phyloP scores from a whole-genome alignment of 768 basidiomycete species.

The Lactarius akahatsu region DNA sequence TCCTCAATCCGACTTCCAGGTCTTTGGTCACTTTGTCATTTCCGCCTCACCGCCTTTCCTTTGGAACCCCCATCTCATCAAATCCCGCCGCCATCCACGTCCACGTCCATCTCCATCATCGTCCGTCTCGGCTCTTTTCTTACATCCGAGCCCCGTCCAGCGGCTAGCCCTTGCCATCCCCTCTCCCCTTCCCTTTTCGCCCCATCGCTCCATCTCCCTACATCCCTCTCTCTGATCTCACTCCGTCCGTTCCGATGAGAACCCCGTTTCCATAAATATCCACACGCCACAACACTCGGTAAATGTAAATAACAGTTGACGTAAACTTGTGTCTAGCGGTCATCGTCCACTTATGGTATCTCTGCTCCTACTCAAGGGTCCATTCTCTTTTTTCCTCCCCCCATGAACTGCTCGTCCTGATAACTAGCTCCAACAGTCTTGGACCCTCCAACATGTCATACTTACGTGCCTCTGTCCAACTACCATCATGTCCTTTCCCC shows the following conservation, averaged over 20 bases:
- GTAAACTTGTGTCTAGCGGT: slow-evolving; percentile 20
- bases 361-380: slow-evolving; percentile 3
- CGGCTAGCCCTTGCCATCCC: not conserved
- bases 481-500: not conserved
- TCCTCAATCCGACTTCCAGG: not conserved
- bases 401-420: not conserved
- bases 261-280: slow-evolving; percentile 20
- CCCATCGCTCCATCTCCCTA: slow-evolving; percentile 9
- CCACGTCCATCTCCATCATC: slow-evolving; percentile 9
- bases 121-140: slow-evolving; percentile 13
- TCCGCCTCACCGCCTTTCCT: slow-evolving; percentile 19
- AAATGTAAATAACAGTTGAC: slow-evolving; percentile 13
- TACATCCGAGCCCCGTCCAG: not conserved
- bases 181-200: not conserved
- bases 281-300: slow-evolving; percentile 6
- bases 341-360: slow-evolving; percentile 20
- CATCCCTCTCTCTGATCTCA: slow-evolving; percentile 12
- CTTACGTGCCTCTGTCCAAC: slow-evolving; percentile 16
- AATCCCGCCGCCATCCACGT: slow-evolving; percentile 3
- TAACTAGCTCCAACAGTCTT: slow-evolving; percentile 6
- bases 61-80: not conserved
- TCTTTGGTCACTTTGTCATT: slow-evolving; percentile 9
- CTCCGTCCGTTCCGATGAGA: slow-evolving; percentile 14
- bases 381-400: not conserved
- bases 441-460: slow-evolving; percentile 13